phyloP scores from a whole-genome alignment of 2,329 filamentous ascomycete genomes.

The Niveomyces coronatus region DNA sequence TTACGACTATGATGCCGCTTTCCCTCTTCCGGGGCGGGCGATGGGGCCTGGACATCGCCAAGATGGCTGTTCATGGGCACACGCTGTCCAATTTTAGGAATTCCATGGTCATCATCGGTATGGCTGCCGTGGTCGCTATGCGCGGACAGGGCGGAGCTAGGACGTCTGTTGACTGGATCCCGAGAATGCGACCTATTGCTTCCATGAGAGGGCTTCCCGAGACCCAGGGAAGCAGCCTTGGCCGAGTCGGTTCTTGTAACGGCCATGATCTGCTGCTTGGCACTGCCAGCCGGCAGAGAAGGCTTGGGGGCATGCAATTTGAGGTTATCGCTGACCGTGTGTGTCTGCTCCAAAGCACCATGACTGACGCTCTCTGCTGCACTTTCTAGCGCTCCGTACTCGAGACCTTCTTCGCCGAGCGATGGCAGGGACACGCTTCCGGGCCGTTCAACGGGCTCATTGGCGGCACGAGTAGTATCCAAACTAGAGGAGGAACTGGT shows the following conservation, averaged over 20 bases:
- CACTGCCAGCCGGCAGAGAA: constrained; percentile 68
- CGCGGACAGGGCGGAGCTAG: constrained; percentile 46
- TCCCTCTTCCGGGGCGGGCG: constrained; percentile 40
- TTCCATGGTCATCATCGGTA: constrained; percentile 69
- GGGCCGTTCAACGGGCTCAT: constrained; percentile 46
- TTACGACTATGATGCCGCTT: constrained; percentile 57
- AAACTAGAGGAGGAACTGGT: constrained; percentile 24
- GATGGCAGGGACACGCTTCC: constrained; percentile 74
- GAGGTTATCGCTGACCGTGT: constrained; percentile 68
- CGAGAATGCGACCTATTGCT: constrained; percentile 36
- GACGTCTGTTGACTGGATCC: constrained; percentile 52
- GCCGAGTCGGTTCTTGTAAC: constrained; percentile 91
- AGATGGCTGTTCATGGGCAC: constrained; percentile 91
- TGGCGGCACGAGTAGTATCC: constrained; percentile 23
- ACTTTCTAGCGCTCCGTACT: constrained; percentile 61
- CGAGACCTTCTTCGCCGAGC: constrained; percentile 79
- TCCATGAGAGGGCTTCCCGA: constrained; percentile 56
- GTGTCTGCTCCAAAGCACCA: constrained; percentile 56
- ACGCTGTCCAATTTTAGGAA: constrained; percentile 83
- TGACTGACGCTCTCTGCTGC: constrained; percentile 26
- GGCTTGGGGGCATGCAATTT: constrained; percentile 85
- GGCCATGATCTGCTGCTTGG: constrained; percentile 69
- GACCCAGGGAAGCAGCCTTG: constrained; percentile 71
- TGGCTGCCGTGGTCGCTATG: constrained; percentile 40
- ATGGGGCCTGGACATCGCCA: constrained; percentile 92